Base-by-base conservation (phyloP, 495 filamentous ascomycete genomes). In the Tuber aestivum region DNA sequence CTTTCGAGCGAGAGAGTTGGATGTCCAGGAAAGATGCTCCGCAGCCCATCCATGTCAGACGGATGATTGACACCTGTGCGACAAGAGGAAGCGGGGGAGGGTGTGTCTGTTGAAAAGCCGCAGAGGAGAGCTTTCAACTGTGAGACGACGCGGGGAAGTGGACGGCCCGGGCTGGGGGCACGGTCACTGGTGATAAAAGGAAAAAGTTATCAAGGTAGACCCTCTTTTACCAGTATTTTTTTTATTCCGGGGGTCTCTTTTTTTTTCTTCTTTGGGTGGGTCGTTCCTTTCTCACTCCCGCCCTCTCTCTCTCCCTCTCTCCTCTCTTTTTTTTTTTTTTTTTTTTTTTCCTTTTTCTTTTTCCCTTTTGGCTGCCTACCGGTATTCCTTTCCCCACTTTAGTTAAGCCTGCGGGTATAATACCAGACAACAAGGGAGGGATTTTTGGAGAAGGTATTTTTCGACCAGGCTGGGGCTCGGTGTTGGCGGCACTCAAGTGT, bases 41-140 rank as follows among this genome's bases (percentile, higher is more conserved):
- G 77, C 56, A 79, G 72, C 35, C 69, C 35, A 75, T 79, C 78
- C 78, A 79, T 79, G 72, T 70, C 74, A 69, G 27, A 23, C 70
- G 71, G 50, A 32, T 71, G 65, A 23, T 37, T 71, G 71, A 38
- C 61, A 21, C 70, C 70, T 78, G 50, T 41, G 42, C 76, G 76
- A 32, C 42, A 69, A 70, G 41, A 65, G 70, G 27, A 44, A 48
- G 27, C 7, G 45, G 35, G 45, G 40, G 32, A 5, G 71, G 2
- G 38, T 40, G 65, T 75, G 41, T 18, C 72, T 50, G 74, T 37
- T 75, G 23, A 65, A 76, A 68, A 70, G 41, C 44, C 68, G 41
- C 23, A 76, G 41, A 77, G 70, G 50, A 77, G 77, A 73, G 77
- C 74, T 78, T 73, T 76, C 37, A 70, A 45, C 41, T 37, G 40